phyloP scores from a whole-genome alignment of 2,329 filamentous ascomycete genomes.

The Sphaerulina populicola region DNA sequence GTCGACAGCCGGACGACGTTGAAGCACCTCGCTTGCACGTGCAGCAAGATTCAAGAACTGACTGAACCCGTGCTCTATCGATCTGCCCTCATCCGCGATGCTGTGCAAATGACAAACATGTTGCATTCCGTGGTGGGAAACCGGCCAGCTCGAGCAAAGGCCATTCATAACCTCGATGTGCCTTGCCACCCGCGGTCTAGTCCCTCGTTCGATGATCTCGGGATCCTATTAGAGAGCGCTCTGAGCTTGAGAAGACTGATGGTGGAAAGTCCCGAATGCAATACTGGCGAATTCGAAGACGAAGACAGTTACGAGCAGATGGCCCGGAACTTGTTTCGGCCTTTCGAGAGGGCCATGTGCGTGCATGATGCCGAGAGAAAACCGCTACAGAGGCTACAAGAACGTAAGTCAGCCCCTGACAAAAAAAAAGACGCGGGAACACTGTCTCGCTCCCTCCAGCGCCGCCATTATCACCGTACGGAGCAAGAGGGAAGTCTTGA shows the following conservation, averaged over 20 bases:
- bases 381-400: conserved; percentile 18
- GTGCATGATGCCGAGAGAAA: background rate
- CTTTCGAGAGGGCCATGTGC: conserved; percentile 14
- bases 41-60: conserved; percentile 16
- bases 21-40: conserved; percentile 15
- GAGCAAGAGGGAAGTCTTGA: too few relatives aligned
- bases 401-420: conserved; percentile 4
- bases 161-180: conserved; percentile 13
- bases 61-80: conserved; percentile 20
- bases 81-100: conserved; percentile 12
- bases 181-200: conserved; percentile 9
- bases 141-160: conserved; percentile 10
- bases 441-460: background rate
- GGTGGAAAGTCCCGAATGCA: conserved; percentile 21
- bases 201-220: conserved; percentile 12
- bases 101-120: background rate
- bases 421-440: background rate
- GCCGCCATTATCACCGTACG: too few relatives aligned
- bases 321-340: conserved; percentile 11
- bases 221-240: conserved; percentile 7
- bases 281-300: conserved; percentile 18
- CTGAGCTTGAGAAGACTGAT: conserved; percentile 15
- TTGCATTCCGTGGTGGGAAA: background rate
- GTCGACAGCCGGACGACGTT: conserved; percentile 15
- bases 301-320: conserved; percentile 15